These are phyloP conservation scores for Phytophthora capsici DNA, from an alignment of 352 stramenopile genomes.

Conservation along the genomic window DNA sequence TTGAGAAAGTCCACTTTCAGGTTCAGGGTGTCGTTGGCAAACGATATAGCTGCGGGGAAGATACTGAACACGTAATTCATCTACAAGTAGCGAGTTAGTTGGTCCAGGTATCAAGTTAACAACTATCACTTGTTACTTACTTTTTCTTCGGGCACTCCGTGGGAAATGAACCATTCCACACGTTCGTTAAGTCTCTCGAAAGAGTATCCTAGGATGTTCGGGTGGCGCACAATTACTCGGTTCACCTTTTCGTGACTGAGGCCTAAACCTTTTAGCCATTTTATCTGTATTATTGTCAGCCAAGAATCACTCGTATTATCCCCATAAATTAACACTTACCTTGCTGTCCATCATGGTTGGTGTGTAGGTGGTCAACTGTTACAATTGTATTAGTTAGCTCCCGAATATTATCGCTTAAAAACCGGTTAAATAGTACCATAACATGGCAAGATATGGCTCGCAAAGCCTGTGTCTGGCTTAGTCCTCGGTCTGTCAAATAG, in stretches of 20 bases:
- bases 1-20: constrained; percentile 50
- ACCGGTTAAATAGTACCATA: constrained; percentile 21
- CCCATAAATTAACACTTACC: constrained; percentile 16
- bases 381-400: not conserved
- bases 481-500: constrained; percentile 40
- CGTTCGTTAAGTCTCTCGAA: constrained; percentile 38
- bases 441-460: constrained; percentile 42
- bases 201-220: constrained; percentile 45
- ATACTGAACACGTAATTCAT: constrained; percentile 62
- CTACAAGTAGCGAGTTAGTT: constrained; percentile 22
- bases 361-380: constrained; percentile 23
- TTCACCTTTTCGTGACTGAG: constrained; percentile 41
- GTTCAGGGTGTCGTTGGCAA: constrained; percentile 47
- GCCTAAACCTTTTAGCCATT: constrained; percentile 40
- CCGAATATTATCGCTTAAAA: not conserved
- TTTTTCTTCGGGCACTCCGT: constrained; percentile 41
- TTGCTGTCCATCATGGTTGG: constrained; percentile 46
- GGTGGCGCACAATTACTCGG: constrained; percentile 40
- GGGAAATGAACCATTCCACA: constrained; percentile 46
- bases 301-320: not conserved
- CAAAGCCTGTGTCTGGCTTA: constrained; percentile 41
- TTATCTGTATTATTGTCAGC: constrained; percentile 24
- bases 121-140: constrained; percentile 20
- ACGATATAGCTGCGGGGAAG: constrained; percentile 49
- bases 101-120: not conserved